Base-by-base conservation (phyloP, 495 filamentous ascomycete genomes). In the Talaromyces borbonicus region DNA sequence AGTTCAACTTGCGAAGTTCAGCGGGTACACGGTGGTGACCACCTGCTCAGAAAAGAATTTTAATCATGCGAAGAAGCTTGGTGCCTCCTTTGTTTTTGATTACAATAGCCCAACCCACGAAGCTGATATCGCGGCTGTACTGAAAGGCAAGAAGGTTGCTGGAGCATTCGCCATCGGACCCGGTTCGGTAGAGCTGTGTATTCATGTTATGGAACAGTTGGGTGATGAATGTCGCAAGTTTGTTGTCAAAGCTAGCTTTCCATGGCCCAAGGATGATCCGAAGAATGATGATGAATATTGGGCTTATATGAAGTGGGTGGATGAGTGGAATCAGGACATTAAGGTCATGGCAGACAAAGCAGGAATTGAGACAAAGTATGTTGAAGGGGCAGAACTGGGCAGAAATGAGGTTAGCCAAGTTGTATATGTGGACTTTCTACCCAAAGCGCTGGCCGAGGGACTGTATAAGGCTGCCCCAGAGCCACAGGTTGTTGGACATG, bases 31-130 rank as follows among this genome's bases (percentile, higher is more conserved):
- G 3, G 63, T 75, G 4, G 71, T 68, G 37, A 63, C 59, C 12
- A 72, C 69, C 0, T 70, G 69, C 19, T 70, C 68, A 47, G 26
- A 50, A 8, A 61, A 58, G 49, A 57, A 75, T 47, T 66, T 68
- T 43, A 61, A 61, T 6, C 65, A 62, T 41, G 42, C 74, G 40
- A 66, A 65, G 47, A 58, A 51, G 12, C 52, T 77, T 4, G 73
- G 73, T 1, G 73, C 71, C 2, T 48, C 50, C 9, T 38, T 52
- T n/a, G 56, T 67, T 2, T 74, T 74, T 39, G 71, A 74, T 42
- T 71, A 77, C 38, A 62, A 59, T 23, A 52, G 52, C 3, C 47
- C 51, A 9, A 42, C 53, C 37, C 69, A 74, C 5, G 63, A 66
- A 19, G 49, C 56, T 0, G 46, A 48, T 19, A 12, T 48, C 4